Base-by-base conservation (phyloP, 768 basidiomycete species). In the Rhodotorula diobovata region DNA sequence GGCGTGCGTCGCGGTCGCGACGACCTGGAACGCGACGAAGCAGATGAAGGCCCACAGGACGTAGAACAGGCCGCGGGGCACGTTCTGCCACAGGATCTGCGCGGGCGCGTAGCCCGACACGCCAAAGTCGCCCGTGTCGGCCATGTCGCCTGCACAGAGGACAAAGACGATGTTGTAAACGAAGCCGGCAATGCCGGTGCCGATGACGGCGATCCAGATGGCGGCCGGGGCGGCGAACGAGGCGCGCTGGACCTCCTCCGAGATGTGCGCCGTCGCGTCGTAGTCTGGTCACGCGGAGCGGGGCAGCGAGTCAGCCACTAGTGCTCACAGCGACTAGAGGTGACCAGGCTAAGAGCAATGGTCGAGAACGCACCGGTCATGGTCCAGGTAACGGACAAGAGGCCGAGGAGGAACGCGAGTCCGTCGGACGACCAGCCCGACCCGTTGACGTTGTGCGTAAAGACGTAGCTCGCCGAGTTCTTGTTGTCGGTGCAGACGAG, bases 21-120 rank as follows among this genome's bases (percentile, higher is more conserved):
- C 67, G 62, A 71, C 63, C 65, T 90, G 90, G 82, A 91, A 93
- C 0, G 92, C 92, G 25, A 91, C 90, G 67, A 90, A 79, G 83
- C 91, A 92, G 41, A 91, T 89, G 71, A 88, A 87, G 23, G 83
- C 87, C 91, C 91, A 94, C 55, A 93, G 84, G 66, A 89, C 84
- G 61, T 75, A 79, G 71, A 79, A 93, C 45, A 88, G 90, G 1
- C 86, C 83, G 76, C 86, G 89, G 39, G 91, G 34, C 35, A 37
- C 56, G 30, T 48, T 34, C 61, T 39, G 34, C 65, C 70, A 69
- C 63, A 72, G 67, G 48, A 76, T 76, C 34, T 72, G 69, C 21
- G 77, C 74, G 8, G 92, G 87, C 6, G 90, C 88, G 37, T 86
- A 87, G 4, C 86, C 87, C 32, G 89, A 88, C 20, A 85, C 76